Base-by-base conservation (phyloP, 805 yeast genomes). In the Grigorovia jiainica region DNA sequence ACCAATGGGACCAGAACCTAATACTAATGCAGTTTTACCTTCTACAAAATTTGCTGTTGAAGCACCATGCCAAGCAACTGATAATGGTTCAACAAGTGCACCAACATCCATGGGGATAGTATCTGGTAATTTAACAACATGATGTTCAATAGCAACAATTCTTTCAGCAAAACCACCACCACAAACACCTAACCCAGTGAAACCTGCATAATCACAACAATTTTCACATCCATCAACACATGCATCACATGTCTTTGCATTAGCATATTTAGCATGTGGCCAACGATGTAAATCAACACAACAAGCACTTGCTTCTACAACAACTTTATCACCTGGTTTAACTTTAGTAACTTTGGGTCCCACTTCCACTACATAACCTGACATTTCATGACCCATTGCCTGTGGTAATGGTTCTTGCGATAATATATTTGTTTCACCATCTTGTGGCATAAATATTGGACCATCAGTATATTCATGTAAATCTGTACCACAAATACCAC, bases 1-100 rank as follows among this genome's bases (percentile, higher is more conserved):
- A 5, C 83, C 82, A 53, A 78, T 76, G 18, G 82, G 79, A 4
- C 83, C 83, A 21, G 77, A 75, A 24, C 82, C 82, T 13, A 78
- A 53, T 13, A 78, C 73, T 37, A 76, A 58, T 3, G 73, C 76
- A 19, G 65, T 54, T 30, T 67, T 64, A 23, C 78, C 79, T 18
- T 52, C 59, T 42, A 63, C 53, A 49, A 73, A 70, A 0, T 67
- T 52, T 60, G 76, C 61, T 4, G 69, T 61, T 44, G 68, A 64
- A 25, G 71, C 72, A 2, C 79, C 81, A 49, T 76, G 82, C 78
- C 79, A 41, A 49, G 47, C 70, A 64, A 75, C 81, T 4, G 79
- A 68, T 37, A 76, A 58, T 9, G 82, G 81, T 52, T 76, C 78
- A 15, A 73, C 68, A 41, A 76, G 53, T 3, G 82, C 79, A 31